phyloP scores from a whole-genome alignment of 805 yeast genomes.

The Candida ortonii region DNA sequence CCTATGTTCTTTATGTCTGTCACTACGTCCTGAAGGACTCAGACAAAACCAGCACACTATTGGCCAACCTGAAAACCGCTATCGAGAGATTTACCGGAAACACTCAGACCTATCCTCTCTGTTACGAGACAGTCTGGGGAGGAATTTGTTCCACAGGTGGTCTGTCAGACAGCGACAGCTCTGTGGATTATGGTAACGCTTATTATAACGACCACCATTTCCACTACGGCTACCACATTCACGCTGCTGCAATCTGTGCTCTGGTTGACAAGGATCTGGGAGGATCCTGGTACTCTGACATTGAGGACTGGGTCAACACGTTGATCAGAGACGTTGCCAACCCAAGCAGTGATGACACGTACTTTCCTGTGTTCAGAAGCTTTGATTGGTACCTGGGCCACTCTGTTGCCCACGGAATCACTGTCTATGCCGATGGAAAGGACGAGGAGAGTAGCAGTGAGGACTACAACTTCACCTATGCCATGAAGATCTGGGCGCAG shows the following conservation, averaged over 20 bases:
- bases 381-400: conserved; percentile 71
- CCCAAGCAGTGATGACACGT: conserved; percentile 46
- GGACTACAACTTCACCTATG: conserved; percentile 63
- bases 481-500: conserved; percentile 64
- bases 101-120: conserved; percentile 63
- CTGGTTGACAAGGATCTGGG: conserved; percentile 47
- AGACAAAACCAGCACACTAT: conserved; percentile 45
- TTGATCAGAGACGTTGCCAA: conserved; percentile 64
- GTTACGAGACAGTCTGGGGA: conserved; percentile 72
- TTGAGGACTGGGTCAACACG: conserved; percentile 54
- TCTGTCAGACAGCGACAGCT: conserved; percentile 38
- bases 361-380: conserved; percentile 58
- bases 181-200: conserved; percentile 70
- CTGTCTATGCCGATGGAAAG: conserved; percentile 55
- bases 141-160: conserved; percentile 71
- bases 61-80: conserved; percentile 60
- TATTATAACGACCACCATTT: conserved; percentile 75
- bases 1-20: conserved; percentile 72
- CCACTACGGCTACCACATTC: conserved; percentile 72
- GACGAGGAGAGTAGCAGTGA: conserved; percentile 67
- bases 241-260: conserved; percentile 64
- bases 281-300: conserved; percentile 48
- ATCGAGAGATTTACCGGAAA: conserved; percentile 65
- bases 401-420: conserved; percentile 66
- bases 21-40: conserved; percentile 60